Base-by-base conservation (phyloP, 2,329 filamentous ascomycete genomes). In the Gnomoniopsis sp. region DNA sequence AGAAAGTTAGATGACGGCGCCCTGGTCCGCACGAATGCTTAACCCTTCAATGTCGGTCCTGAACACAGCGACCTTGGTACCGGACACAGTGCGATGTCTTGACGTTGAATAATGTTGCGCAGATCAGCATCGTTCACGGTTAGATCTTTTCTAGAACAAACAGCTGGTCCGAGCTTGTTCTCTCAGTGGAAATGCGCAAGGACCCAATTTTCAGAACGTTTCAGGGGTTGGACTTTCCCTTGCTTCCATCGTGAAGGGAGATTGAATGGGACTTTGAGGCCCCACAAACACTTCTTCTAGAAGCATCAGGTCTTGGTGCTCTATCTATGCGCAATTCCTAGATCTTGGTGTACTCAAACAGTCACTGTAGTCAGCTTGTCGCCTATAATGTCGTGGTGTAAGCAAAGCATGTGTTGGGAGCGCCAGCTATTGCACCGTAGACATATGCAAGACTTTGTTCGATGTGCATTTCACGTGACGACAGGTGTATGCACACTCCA, bases 61-160 rank as follows among this genome's bases (percentile, higher is more conserved):
- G 15, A 38, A 38, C 34, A 15, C 8, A 8, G 15, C 34, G 34
- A 38, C 34, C 34, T 38, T 38, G 34, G 8, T 15, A 38, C n/a
- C n/a, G 33, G 33, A 36, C 7, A 36, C 33, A 36, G 19, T 33
- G 10, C 36, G 51, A 17, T 38, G 41, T n/a, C 33, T 26, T 49
- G 26, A 34, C 52, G n/a, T 8, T 11, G 41, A 34, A 26, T 15
- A 23, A n/a, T 34, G 47, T 54, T 41, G 34, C 33, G 52, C 26
- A 49, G 36, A 52, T 34, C 55, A 19, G 8, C n/a, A 21, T 3
- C 43, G 19, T 6, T 6, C 43, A 7, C 19, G 19, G 43, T 3
- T 36, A 22, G 34, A 23, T 22, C 4, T 12, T n/a, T 49, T 58
- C 50, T 52, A 44, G 49, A 53, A 58, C 44, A 21, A 53, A 53